Evolutionary conservation across 164 flowering plant species (phyloP).

Genomic region (Berberis thunbergii): DNA sequence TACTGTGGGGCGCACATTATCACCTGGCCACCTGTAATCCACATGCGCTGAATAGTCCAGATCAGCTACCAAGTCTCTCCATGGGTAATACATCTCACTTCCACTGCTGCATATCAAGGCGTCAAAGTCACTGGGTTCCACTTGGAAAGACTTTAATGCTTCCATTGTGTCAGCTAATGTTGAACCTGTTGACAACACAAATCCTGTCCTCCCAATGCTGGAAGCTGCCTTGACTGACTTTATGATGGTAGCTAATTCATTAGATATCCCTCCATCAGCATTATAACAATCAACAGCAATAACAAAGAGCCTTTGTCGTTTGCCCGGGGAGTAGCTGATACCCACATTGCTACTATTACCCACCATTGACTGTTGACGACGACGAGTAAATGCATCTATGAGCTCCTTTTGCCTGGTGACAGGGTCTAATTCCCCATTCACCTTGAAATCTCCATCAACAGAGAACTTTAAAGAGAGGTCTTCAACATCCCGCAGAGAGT

Average conservation of each 20-base stretch:
- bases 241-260: slow-evolving; percentile 24
- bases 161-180: slow-evolving; percentile 42
- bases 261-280: slow-evolving; percentile 19
- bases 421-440: slow-evolving; percentile 43
- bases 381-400: slow-evolving; percentile 38
- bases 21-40: slow-evolving; percentile 76
- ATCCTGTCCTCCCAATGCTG: slow-evolving; percentile 35
- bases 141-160: slow-evolving; percentile 29
- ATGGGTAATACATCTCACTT: slow-evolving; percentile 54
- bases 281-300: slow-evolving; percentile 54
- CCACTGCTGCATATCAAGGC: slow-evolving; percentile 72
- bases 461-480: slow-evolving; percentile 74
- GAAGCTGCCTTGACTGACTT: slow-evolving; percentile 34
- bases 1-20: slow-evolving; percentile 40
- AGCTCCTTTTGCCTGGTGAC: slow-evolving; percentile 44
- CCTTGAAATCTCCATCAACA: slow-evolving; percentile 51
- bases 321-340: slow-evolving; percentile 39
- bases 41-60: slow-evolving; percentile 54
- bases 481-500: slow-evolving; percentile 65
- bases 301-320: slow-evolving; percentile 51
- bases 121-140: slow-evolving; percentile 50
- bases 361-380: slow-evolving; percentile 10
- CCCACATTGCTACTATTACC: slow-evolving; percentile 19
- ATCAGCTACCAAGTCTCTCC: slow-evolving; percentile 54
- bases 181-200: slow-evolving; percentile 48